phyloP scores from a whole-genome alignment of 2,329 filamentous ascomycete species.

The Fusarium sp. region DNA sequence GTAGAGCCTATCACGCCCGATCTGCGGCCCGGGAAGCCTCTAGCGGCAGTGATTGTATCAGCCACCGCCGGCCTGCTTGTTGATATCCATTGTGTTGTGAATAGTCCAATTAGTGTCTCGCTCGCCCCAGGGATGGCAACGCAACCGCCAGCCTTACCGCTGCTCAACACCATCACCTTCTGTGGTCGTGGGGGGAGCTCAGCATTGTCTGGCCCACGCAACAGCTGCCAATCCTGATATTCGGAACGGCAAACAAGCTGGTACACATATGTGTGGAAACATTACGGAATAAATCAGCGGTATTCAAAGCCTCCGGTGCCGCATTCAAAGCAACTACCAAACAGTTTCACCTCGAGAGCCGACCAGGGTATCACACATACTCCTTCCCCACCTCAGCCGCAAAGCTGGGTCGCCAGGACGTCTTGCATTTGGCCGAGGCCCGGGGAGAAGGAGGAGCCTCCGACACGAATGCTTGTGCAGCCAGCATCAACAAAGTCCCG shows the following conservation, averaged over 20 bases:
- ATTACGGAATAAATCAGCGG: not conserved
- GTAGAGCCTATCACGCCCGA: not conserved
- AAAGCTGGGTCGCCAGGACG: not conserved
- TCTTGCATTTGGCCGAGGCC: not conserved
- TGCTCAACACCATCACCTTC: not conserved
- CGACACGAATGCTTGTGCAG: not conserved
- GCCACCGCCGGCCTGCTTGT: not conserved
- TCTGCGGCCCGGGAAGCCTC: not conserved
- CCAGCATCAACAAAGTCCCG: not conserved
- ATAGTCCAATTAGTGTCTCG: not conserved
- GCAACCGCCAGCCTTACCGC: not conserved
- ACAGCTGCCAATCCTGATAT: not conserved
- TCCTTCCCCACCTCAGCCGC: not conserved
- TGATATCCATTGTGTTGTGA: not conserved
- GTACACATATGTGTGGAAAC: not conserved
- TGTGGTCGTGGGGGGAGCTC: not conserved
- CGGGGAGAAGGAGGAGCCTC: not conserved
- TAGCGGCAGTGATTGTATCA: not conserved
- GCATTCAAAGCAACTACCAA: not conserved
- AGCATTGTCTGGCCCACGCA: not conserved
- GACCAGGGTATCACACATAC: not conserved
- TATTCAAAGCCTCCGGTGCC: not conserved
- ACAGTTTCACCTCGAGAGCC: too few relatives aligned
- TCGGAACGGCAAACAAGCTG: not conserved
- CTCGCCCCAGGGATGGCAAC: not conserved